These are phyloP conservation scores for Thalassiosira livingstoniorum DNA, from an alignment of 352 stramenopile genomes.

Conservation along the genomic window DNA sequence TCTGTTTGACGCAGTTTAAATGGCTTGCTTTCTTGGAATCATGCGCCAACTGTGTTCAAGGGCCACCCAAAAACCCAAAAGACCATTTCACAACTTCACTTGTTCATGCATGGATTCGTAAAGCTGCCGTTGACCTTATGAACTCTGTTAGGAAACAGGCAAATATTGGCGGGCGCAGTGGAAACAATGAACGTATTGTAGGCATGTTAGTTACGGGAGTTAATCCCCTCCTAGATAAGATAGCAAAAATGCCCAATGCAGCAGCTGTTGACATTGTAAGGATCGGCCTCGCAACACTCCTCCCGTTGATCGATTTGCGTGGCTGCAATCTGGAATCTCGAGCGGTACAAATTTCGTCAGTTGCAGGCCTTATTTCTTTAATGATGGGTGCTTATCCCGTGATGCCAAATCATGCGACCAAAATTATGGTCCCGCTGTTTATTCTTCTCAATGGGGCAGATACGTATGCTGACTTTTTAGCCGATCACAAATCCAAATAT, in stretches of 20 bases:
- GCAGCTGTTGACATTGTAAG: conserved; percentile 69
- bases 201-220: conserved; percentile 65
- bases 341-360: conserved; percentile 46
- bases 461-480: conserved; percentile 42
- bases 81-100: conserved; percentile 1
- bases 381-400: conserved; percentile 73
- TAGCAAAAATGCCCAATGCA: conserved; percentile 45
- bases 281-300: conserved; percentile 61
- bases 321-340: conserved; percentile 39
- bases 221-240: conserved; percentile 65
- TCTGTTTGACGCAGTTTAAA: conserved; percentile 54
- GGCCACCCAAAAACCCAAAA: neutral
- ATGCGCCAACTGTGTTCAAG: neutral
- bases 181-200: conserved; percentile 42
- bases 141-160: conserved; percentile 26
- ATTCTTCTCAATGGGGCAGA: conserved; percentile 45
- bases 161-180: conserved; percentile 28
- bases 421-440: conserved; percentile 73
- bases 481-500: conserved; percentile 24
- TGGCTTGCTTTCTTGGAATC: conserved; percentile 48
- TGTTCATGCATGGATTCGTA: conserved; percentile 24
- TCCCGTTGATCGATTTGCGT: conserved; percentile 67
- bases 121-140: conserved; percentile 33
- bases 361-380: conserved; percentile 64
- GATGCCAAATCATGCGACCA: conserved; percentile 68